phyloP scores from a whole-genome alignment of 2,329 filamentous ascomycete species.

The Aureobasidium sp. region DNA sequence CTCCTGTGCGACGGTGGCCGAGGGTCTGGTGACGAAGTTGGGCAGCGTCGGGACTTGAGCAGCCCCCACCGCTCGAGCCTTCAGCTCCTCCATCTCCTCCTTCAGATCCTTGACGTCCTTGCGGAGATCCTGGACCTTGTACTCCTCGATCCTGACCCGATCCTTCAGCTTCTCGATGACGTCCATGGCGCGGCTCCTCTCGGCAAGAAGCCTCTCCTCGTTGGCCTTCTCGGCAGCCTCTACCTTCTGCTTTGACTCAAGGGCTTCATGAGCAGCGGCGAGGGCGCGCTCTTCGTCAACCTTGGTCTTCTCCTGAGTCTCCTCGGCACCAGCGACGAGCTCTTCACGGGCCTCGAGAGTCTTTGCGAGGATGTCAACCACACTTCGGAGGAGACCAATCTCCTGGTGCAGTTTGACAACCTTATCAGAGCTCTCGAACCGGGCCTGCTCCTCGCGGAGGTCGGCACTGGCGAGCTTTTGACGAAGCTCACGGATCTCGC shows the following conservation, averaged over 20 bases:
- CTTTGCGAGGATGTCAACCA: not conserved
- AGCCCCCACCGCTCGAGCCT: not conserved
- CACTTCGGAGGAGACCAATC: not conserved
- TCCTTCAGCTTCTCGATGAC: not conserved
- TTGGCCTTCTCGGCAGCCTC: conserved; percentile 5
- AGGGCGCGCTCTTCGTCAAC: not conserved
- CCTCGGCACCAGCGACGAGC: not conserved
- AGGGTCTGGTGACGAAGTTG: not conserved
- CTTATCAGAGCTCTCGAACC: not conserved
- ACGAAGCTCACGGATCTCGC: not conserved
- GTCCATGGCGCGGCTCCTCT: not conserved
- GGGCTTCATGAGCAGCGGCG: not conserved
- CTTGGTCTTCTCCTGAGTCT: not conserved
- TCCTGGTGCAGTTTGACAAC: not conserved
- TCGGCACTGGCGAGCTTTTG: not conserved
- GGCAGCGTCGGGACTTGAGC: not conserved
- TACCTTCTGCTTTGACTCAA: not conserved
- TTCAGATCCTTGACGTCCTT: not conserved
- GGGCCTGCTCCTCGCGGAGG: not conserved
- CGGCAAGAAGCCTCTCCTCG: not conserved
- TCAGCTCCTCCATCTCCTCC: not conserved
- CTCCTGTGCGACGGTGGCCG: not conserved
- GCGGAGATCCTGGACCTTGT: not conserved
- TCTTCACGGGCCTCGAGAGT: not conserved
- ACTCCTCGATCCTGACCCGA: not conserved